phyloP scores from a whole-genome alignment of 2,329 filamentous ascomycete species.

The Lachnellula subtilissima region DNA sequence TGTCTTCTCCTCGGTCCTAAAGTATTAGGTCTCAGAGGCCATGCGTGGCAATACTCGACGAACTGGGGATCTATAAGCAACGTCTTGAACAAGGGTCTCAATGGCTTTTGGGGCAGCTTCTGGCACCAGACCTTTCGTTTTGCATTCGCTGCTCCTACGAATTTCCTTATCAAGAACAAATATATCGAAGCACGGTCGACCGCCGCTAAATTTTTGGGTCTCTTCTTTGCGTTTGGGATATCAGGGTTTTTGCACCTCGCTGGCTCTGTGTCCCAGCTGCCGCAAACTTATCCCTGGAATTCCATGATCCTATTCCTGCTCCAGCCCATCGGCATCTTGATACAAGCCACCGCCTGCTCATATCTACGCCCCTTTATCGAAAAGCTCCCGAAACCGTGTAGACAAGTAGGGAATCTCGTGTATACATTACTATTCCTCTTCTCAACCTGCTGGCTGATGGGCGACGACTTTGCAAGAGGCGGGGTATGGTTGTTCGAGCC shows the following conservation, averaged over 20 bases:
- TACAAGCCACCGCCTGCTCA: conserved; percentile 47
- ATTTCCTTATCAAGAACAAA: conserved; percentile 40
- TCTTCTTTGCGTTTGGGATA: conserved; percentile 55
- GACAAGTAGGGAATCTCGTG: conserved; percentile 53
- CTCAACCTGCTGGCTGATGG: conserved; percentile 58
- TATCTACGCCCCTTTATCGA: conserved; percentile 32
- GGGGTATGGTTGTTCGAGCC: conserved; percentile 81
- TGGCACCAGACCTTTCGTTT: conserved; percentile 91
- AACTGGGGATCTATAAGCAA: conserved; percentile 48
- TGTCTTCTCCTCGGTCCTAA: conserved; percentile 45
- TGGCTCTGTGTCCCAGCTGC: conserved; percentile 64
- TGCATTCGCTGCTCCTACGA: conserved; percentile 59
- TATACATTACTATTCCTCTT: conserved; percentile 66
- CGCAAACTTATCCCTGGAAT: conserved; percentile 44
- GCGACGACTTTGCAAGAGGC: conserved; percentile 68
- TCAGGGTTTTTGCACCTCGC: conserved; percentile 66
- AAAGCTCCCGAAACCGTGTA: conserved; percentile 40
- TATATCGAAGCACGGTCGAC: conserved; percentile 35
- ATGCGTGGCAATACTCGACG: conserved; percentile 58
- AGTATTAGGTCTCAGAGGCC: conserved; percentile 49
- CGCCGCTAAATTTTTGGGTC: conserved; percentile 32
- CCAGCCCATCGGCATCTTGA: conserved; percentile 60
- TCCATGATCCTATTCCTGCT: conserved; percentile 67
- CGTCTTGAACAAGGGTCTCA: conserved; percentile 65
- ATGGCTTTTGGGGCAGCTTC: conserved; percentile 77